Conservation (phyloP, 345 rosid species). For the Streptanthus diversifolius region DNA sequence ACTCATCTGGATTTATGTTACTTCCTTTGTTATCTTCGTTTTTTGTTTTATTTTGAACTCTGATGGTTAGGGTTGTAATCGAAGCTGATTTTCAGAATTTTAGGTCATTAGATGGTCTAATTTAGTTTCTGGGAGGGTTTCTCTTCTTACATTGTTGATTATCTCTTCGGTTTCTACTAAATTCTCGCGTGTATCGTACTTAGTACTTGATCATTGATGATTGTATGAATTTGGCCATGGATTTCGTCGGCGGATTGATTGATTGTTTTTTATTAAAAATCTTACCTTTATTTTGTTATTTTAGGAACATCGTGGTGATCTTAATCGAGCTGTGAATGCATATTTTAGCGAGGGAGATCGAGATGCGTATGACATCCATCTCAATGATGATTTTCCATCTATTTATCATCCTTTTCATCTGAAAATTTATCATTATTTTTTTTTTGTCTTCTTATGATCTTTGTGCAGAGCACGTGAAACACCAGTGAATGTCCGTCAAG, state of each 20-base stretch:
- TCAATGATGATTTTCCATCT: neutral
- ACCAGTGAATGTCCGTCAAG: slow-evolving; percentile 40
- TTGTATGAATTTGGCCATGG: neutral
- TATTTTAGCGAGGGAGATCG: slow-evolving; percentile 85
- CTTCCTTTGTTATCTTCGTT: neutral
- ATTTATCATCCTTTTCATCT: neutral
- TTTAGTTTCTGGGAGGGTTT: slow-evolving; percentile 35
- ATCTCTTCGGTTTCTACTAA: slow-evolving; percentile 1
- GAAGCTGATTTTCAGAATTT: neutral
- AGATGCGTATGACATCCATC: slow-evolving; percentile 41
- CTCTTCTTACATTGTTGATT: slow-evolving; percentile 29
- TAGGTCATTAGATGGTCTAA: neutral
- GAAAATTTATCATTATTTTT: neutral
- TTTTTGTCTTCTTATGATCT: neutral
- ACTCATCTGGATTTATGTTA: slow-evolving; percentile 2
- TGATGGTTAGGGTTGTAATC: slow-evolving; percentile 6
- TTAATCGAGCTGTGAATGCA: slow-evolving; percentile 91
- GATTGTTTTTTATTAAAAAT: neutral
- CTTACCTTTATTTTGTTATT: neutral
- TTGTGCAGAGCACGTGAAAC: slow-evolving; percentile 37
- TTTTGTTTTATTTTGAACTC: neutral
- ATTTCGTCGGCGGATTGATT: neutral
- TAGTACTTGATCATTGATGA: slow-evolving; percentile 1
- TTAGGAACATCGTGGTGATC: slow-evolving; percentile 89
- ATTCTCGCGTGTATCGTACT: neutral